Percentiles rank a stretch among this genome's conserved stretches.
Conservation (phyloP, 164 flowering plant genomes). For the Liquidambar formosana region DNA sequence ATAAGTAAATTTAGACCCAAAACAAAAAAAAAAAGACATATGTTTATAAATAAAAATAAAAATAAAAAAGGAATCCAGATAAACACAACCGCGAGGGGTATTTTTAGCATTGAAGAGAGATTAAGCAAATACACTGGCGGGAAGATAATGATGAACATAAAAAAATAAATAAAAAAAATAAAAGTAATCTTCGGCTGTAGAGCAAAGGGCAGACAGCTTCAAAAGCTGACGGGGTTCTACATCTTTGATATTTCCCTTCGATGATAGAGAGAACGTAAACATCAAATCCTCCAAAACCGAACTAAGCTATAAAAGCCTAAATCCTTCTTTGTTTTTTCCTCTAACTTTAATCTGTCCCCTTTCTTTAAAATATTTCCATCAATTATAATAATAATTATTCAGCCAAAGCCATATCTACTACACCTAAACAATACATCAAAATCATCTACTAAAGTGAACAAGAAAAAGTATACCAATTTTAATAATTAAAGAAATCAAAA, state of each 20-base stretch:
- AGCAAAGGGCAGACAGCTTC: conserved; percentile 4
- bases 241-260: conserved; percentile 7
- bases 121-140: too few relatives aligned
- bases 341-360: background rate
- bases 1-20: too few relatives aligned
- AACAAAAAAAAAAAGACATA: too few relatives aligned
- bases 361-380: conserved; percentile 14
- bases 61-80: too few relatives aligned
- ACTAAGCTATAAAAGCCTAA: conserved; percentile 8
- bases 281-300: conserved; percentile 10
- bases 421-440: background rate
- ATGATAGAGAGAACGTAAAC: conserved; percentile 14
- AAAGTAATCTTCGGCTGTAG: background rate
- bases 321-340: conserved; percentile 8
- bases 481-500: background rate
- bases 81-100: too few relatives aligned
- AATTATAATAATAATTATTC: background rate
- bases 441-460: background rate
- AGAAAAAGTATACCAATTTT: background rate
- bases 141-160: too few relatives aligned
- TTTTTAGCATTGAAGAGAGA: too few relatives aligned
- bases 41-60: too few relatives aligned
- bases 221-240: conserved; percentile 12
- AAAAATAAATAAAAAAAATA: background rate
- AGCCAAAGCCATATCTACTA: background rate